A percentile compares a stretch with the other conserved stretches of the same genome.
These are phyloP conservation scores for barley (Hordeum vulgare) DNA, from an alignment of 176 grass and related monocot species.

Conservation along the genomic window DNA sequence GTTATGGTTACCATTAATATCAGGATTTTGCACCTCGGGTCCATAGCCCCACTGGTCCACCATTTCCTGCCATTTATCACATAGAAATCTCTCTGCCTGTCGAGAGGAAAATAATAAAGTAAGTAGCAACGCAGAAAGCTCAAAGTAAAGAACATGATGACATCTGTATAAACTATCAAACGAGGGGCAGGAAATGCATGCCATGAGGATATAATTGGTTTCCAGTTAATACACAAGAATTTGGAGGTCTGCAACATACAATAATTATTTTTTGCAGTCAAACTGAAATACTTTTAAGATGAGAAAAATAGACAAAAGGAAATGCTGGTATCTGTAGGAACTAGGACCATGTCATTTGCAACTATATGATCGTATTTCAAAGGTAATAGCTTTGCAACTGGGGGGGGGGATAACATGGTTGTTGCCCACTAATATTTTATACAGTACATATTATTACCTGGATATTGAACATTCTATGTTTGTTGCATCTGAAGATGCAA, in stretches of 20 bases:
- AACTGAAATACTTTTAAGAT: neutral
- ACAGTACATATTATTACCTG: slow-evolving; percentile 32
- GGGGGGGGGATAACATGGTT: neutral
- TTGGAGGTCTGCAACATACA: neutral
- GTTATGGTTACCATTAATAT: slow-evolving; percentile 79
- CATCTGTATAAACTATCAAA: neutral
- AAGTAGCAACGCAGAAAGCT: neutral
- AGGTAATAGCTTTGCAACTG: neutral
- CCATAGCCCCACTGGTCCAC: slow-evolving; percentile 99
- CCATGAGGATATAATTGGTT: neutral
- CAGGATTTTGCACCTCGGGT: slow-evolving; percentile 91
- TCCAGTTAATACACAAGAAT: neutral
- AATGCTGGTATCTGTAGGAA: neutral
- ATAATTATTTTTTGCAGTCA: neutral
- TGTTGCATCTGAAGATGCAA: slow-evolving; percentile 99
- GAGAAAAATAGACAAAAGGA: neutral
- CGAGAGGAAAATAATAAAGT: neutral
- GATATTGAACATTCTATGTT: slow-evolving; percentile 96
- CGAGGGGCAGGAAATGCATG: neutral
- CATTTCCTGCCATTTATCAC: slow-evolving; percentile 89
- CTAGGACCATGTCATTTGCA: neutral
- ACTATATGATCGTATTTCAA: neutral
- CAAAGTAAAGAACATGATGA: neutral
- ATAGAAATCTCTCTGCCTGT: slow-evolving; percentile 81
- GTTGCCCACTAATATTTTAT: slow-evolving; percentile 9